Base-by-base conservation (phyloP, 2,329 filamentous ascomycete genomes). In the Beauveria scarabaeidicola region DNA sequence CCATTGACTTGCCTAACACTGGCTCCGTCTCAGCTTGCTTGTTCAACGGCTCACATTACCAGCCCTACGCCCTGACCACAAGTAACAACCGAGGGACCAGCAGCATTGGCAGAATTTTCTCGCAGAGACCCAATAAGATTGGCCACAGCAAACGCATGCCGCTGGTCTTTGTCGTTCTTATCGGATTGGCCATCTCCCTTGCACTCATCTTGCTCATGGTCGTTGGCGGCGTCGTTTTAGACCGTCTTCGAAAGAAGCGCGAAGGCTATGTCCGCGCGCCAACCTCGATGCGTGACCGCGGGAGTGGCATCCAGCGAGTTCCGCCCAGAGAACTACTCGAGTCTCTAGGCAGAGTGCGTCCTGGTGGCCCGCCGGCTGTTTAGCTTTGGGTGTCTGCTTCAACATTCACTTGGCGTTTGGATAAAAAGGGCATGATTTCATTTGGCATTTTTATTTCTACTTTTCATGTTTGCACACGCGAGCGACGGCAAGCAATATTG, bases 21-120 rank as follows among this genome's bases (percentile, higher is more conserved):
- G 92, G 93, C 61, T 87, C 86, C 60, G 90, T 88, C 6, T 96
- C 93, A 15, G 91, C 90, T 9, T 93, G 87, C 8, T 77, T 97
- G 29, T 99, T 89, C 77, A 90, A 97, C 68, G 94, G 94, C 66
- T 90, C 86, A 11, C 76, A 78, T 3, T 85, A 93, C 69, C 79
- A 79, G 55, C 93, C 94, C 0, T 96, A 93, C 71, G 82, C 91
- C 44, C 81, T 99, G 46, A 89, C 92, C 2, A 88, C 84, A 50
- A 87, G 81, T 61, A 74, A 80, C 13, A 80, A 85, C 67, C 85
- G 85, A 61, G 78, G 79, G 13, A 77, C 83, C 11, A 91, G 92
- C 52, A 92, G 85, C 66, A 83, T 99, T 67, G 86, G 88, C 38
- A 85, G 84, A 65, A 80, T 97, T 63, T 96, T 99, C 72, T 88